These are phyloP conservation scores for Colletotrichum trifolii DNA, from an alignment of 2,329 filamentous ascomycete species.

Conservation along the genomic window DNA sequence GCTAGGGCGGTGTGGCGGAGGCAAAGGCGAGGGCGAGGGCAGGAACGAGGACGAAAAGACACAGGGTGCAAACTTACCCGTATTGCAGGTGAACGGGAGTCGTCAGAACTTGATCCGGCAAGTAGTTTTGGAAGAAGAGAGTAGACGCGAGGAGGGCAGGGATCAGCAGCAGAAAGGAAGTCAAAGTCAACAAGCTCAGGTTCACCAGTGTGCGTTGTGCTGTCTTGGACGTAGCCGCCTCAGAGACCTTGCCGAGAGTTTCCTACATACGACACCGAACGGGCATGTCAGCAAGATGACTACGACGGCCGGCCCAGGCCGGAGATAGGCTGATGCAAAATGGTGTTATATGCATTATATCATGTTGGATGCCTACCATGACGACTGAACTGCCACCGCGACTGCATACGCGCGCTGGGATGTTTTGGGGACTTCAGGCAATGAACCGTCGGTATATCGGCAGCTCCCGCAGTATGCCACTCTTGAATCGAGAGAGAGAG, in stretches of 20 bases:
- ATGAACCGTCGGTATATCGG: no score
- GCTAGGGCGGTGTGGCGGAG: constrained; percentile 6
- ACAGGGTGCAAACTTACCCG: constrained; percentile 54
- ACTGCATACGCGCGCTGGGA: no score
- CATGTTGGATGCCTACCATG: no score
- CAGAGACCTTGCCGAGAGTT: constrained; percentile 41
- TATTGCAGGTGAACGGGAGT: constrained; percentile 68
- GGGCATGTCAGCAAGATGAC: background rate
- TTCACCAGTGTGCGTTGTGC: constrained; percentile 63
- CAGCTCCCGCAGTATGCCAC: no score
- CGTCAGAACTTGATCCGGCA: constrained; percentile 65
- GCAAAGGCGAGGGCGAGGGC: background rate
- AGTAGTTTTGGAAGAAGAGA: constrained; percentile 66
- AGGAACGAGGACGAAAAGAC: background rate
- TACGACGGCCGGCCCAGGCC: background rate
- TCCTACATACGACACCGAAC: constrained; percentile 17
- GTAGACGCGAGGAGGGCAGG: constrained; percentile 61
- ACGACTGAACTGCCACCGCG: no score
- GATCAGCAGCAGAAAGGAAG: constrained; percentile 57
- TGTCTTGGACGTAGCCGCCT: constrained; percentile 59
- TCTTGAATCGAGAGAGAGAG: no score
- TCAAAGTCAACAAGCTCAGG: constrained; percentile 55
- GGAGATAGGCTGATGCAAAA: no score
- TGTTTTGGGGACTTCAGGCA: no score
- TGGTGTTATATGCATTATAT: no score